phyloP scores from a whole-genome alignment of 2,329 filamentous ascomycete species.

The Arthroderma sp. region DNA sequence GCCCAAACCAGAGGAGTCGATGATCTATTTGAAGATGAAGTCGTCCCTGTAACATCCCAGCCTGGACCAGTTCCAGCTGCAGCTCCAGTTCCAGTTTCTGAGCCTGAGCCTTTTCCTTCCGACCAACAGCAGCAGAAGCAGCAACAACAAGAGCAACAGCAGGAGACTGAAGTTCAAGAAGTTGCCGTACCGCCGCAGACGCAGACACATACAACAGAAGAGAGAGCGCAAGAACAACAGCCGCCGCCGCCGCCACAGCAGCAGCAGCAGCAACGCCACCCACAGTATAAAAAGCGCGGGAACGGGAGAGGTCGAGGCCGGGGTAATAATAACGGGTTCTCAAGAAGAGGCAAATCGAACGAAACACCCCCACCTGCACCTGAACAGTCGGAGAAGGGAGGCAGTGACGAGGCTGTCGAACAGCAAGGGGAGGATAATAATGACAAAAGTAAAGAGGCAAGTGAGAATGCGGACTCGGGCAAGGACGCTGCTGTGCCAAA shows the following conservation, averaged over 20 bases:
- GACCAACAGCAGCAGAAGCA: constrained; percentile 20
- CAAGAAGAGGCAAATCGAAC: background rate
- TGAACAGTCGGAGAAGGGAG: background rate
- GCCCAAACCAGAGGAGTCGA: constrained; percentile 38
- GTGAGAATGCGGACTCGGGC: background rate
- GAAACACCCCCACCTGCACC: background rate
- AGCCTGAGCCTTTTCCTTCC: background rate
- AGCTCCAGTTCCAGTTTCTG: background rate
- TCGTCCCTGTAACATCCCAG: constrained; percentile 30
- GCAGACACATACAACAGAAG: background rate
- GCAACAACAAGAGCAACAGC: constrained; percentile 8
- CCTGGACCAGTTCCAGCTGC: constrained; percentile 7
- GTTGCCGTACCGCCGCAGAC: background rate
- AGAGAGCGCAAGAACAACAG: background rate
- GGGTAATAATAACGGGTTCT: constrained; percentile 1
- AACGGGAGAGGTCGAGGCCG: constrained; percentile 1
- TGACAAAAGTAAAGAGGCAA: constrained; percentile 1
- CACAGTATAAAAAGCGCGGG: background rate
- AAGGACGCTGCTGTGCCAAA: constrained; percentile 17
- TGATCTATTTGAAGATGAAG: constrained; percentile 39
- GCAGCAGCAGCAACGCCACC: background rate
- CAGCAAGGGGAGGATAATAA: background rate
- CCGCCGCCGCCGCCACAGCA: constrained; percentile 2
- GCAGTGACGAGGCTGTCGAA: background rate
- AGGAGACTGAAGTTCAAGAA: background rate